These are phyloP conservation scores for Pterulicium gracile DNA, from an alignment of 1,284 basidiomycete species.

Conservation along the genomic window DNA sequence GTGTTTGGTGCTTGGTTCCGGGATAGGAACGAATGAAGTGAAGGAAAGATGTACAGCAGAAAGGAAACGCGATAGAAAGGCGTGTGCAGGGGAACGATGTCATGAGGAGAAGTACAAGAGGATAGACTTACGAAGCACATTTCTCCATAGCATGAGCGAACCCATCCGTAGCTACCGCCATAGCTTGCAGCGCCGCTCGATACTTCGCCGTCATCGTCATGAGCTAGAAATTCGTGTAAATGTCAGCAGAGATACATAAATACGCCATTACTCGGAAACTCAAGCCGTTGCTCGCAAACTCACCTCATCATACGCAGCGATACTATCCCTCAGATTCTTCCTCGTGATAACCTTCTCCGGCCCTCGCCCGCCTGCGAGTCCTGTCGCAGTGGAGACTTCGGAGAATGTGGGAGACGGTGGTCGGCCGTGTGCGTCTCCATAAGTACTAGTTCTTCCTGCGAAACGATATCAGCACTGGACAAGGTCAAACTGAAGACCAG, in stretches of 20 bases:
- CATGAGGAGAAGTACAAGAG: too few relatives aligned
- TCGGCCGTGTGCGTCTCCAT: too few relatives aligned
- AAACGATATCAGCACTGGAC: too few relatives aligned
- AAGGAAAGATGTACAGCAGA: too few relatives aligned
- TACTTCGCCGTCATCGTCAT: conserved; percentile 75
- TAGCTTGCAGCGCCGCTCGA: conserved; percentile 71
- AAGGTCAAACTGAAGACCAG: too few relatives aligned
- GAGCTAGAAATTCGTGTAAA: conserved; percentile 35
- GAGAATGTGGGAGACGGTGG: conserved; percentile 77
- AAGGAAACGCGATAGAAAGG: too few relatives aligned
- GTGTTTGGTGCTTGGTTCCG: too few relatives aligned
- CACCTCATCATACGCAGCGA: conserved; percentile 75
- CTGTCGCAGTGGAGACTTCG: conserved; percentile 69
- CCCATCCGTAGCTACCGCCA: conserved; percentile 78
- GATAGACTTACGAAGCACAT: conserved; percentile 64
- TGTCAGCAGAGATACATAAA: conserved; percentile 3
- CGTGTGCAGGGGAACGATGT: too few relatives aligned
- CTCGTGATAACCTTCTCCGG: conserved; percentile 77
- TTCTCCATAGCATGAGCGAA: conserved; percentile 82
- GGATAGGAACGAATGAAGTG: too few relatives aligned
- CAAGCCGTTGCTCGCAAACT: too few relatives aligned
- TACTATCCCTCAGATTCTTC: conserved; percentile 64
- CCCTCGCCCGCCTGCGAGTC: conserved; percentile 57
- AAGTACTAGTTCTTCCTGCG: too few relatives aligned
- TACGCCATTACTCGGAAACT: conserved; percentile 3